Base-by-base conservation (phyloP, 1,284 basidiomycete genomes). In the Moesziomyces sp. region DNA sequence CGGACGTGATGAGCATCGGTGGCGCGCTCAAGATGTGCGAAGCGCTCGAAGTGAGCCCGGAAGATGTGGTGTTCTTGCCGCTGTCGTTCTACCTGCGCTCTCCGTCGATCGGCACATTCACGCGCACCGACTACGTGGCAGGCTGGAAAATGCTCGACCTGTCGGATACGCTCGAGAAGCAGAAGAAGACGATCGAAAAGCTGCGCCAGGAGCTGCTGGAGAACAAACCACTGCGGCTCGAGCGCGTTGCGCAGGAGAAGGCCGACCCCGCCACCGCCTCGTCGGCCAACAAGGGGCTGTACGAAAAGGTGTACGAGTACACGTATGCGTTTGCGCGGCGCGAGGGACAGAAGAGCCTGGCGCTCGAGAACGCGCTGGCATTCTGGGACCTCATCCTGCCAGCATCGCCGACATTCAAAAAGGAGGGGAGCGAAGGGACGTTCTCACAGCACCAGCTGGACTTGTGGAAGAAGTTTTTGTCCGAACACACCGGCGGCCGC, bases 381-480 rank as follows among this genome's bases (percentile, higher is more conserved):
- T 91, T 96, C 81, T 98, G 96, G 96, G 87, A 86, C 35, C 86
- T 97, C 8, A 88, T 97, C 44, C 86, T 98, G 47, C 91, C 92
- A 0, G 89, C 91, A 76, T 93, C 92, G 7, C 87, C 96, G 38
- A 83, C 87, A 11, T 90, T 91, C 23, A 88, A 80, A 38, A 46
- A 64, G 16, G 48, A 62, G 14, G 63, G 66, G 10, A 28, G 49
- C 26, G 38, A 52, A 23, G 87, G 88, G 24, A 89, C 89, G 10
- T 95, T 93, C 89, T 87, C 88, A 49, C 84, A 87, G 35, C 86
- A 88, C 58, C 89, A 94, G 80, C 89, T 90, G 19, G 86, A 90
- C 16, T 88, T 90, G 87, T 98, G 95, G 95, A 89, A 93, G 78
- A 90, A 91, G 42, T 98, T 92, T 83, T 84, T 95, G 76, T 87